Percentiles rank a stretch among this genome's conserved stretches.
These are phyloP conservation scores for Aureobasidium zeae DNA, from an alignment of 2,329 filamentous ascomycete genomes.

Conservation along the genomic window DNA sequence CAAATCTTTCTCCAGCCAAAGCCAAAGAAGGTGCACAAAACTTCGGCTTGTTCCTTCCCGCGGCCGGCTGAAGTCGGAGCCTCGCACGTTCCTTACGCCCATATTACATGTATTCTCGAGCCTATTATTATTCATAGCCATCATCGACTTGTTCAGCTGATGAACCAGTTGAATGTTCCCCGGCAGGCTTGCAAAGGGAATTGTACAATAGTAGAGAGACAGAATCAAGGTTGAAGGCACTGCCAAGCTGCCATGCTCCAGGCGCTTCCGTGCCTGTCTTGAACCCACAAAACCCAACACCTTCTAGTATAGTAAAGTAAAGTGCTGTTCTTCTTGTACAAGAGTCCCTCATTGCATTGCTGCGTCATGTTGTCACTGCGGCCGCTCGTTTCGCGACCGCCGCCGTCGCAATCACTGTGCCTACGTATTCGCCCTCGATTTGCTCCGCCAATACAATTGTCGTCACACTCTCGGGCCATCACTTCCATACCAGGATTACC, in stretches of 20 bases:
- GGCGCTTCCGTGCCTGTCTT: neutral
- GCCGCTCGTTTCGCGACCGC: neutral
- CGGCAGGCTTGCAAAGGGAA: too few species aligned
- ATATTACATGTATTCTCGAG: too few species aligned
- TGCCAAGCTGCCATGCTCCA: too few species aligned
- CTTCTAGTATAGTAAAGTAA: too few species aligned
- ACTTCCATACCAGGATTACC: constrained; percentile 11
- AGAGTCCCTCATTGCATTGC: neutral
- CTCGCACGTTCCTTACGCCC: neutral
- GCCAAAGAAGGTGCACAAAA: constrained; percentile 8
- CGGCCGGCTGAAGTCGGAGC: constrained; percentile 10
- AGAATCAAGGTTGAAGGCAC: too few species aligned
- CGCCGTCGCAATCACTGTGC: neutral
- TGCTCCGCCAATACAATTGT: neutral
- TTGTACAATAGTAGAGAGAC: too few species aligned
- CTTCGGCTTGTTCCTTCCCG: constrained; percentile 9
- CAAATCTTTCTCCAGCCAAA: constrained; percentile 4
- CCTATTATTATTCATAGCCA: too few species aligned
- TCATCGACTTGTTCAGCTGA: too few species aligned
- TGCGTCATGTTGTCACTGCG: constrained; percentile 5
- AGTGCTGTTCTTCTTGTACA: neutral
- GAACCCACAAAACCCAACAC: constrained; percentile 1
- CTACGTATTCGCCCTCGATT: neutral
- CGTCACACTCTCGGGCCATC: neutral
- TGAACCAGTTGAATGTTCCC: too few species aligned